A percentile compares a stretch with the other conserved stretches of the same genome.
Evolutionary conservation across 108 stramenopile genomes (phyloP).

Genomic region (Ochromonas danica): DNA sequence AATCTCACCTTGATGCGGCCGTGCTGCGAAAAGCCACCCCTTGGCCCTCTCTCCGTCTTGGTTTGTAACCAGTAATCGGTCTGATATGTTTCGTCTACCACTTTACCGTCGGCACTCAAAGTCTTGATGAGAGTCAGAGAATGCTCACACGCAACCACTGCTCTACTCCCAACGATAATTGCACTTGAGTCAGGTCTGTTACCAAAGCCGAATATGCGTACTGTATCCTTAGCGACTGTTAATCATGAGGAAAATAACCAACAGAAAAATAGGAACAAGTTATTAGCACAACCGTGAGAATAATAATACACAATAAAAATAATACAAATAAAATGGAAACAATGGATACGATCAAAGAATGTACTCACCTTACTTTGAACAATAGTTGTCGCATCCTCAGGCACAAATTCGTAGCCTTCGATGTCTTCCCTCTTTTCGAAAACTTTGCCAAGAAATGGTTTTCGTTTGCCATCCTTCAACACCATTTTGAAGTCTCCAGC

Average conservation of each 20-base stretch:
- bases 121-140: constrained; percentile 15
- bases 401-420: constrained; percentile 14
- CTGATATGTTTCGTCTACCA: constrained; percentile 15
- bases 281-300: constrained; percentile 15
- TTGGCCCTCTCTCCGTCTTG: constrained; percentile 13
- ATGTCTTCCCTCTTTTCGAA: constrained; percentile 15
- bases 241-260: constrained; percentile 10
- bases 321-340: constrained; percentile 17
- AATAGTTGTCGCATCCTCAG: constrained; percentile 15
- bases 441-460: constrained; percentile 16
- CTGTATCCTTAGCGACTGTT: constrained; percentile 9
- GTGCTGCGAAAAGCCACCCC: constrained; percentile 8
- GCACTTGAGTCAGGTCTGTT: constrained; percentile 14
- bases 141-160: constrained; percentile 13
- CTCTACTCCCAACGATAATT: constrained; percentile 9
- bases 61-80: constrained; percentile 15
- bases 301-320: constrained; percentile 18
- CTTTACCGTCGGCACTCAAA: constrained; percentile 14
- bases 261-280: constrained; percentile 17
- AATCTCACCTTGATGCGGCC: constrained; percentile 13
- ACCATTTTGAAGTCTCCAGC: no score
- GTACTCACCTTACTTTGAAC: constrained; percentile 15
- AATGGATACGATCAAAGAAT: constrained; percentile 17
- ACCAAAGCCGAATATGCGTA: constrained; percentile 10
- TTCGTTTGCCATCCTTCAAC: constrained; percentile 15